phyloP scores from a whole-genome alignment of 169 alveolate species.

The Eimeria tenella region DNA sequence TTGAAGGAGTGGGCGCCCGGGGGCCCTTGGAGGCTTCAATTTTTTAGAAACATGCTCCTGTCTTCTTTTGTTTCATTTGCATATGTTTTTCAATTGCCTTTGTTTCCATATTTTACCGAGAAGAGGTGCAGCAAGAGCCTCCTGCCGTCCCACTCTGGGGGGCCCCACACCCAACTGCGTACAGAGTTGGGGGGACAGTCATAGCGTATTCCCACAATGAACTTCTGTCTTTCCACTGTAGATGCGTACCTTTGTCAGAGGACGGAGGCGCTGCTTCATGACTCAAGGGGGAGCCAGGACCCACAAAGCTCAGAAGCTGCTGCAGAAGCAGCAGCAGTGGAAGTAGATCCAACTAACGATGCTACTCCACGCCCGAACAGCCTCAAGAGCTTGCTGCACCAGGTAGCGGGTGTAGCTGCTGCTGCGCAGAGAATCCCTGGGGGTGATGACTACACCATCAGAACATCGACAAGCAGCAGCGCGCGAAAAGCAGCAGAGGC shows the following conservation, averaged over 20 bases:
- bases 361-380: slow-evolving; percentile 5
- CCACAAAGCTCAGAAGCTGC: not conserved
- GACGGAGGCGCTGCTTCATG: not conserved
- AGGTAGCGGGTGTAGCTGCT: slow-evolving; percentile 47
- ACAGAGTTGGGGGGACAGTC: slow-evolving; percentile 1
- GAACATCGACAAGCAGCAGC: slow-evolving; percentile 18
- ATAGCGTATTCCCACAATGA: slow-evolving; percentile 23
- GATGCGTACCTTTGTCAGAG: slow-evolving; percentile 5
- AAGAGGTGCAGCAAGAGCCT: not conserved
- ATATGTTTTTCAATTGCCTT: not conserved
- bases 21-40: slow-evolving; percentile 5
- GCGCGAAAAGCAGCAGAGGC: slow-evolving; percentile 50
- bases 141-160: slow-evolving; percentile 14
- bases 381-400: slow-evolving; percentile 30
- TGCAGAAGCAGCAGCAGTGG: not conserved
- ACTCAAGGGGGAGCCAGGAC: not conserved
- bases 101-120: not conserved
- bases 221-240: slow-evolving; percentile 38
- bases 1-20: not conserved
- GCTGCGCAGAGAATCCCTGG: slow-evolving; percentile 54
- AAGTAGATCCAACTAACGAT: not conserved
- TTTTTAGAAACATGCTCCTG: not conserved
- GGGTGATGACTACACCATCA: slow-evolving; percentile 70
- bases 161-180: slow-evolving; percentile 39
- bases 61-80: not conserved